phyloP scores from a whole-genome alignment of 2,329 filamentous ascomycete species.

The Trichophyton rubrum region DNA sequence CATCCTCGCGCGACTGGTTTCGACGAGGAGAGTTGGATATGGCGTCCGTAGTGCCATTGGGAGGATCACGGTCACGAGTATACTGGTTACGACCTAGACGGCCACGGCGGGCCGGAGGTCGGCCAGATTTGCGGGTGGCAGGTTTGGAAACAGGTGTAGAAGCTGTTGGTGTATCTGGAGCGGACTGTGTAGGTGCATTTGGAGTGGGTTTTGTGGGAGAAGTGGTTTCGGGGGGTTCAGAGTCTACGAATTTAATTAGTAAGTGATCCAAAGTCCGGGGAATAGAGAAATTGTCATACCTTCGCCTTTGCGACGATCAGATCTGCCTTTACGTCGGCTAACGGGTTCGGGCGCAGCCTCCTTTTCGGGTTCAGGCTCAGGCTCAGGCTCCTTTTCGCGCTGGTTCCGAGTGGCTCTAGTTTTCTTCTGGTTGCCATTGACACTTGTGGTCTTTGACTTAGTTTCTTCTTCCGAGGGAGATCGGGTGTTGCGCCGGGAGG shows the following conservation, averaged over 20 bases:
- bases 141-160: conserved; percentile 26
- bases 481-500: conserved; percentile 33
- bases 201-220: conserved; percentile 37
- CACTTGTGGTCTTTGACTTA: conserved; percentile 25
- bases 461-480: conserved; percentile 55
- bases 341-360: conserved; percentile 58
- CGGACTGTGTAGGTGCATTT: conserved; percentile 30
- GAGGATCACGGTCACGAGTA: conserved; percentile 59
- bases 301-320: conserved; percentile 68
- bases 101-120: conserved; percentile 53
- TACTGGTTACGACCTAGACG: conserved; percentile 68
- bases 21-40: conserved; percentile 29
- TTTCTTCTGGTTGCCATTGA: conserved; percentile 42
- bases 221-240: conserved; percentile 56
- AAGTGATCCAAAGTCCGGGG: background rate
- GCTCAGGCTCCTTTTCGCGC: conserved; percentile 37
- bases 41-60: conserved; percentile 35
- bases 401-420: conserved; percentile 45
- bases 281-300: conserved; percentile 40
- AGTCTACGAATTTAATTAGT: conserved; percentile 36
- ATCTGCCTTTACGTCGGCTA: conserved; percentile 67
- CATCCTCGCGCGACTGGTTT: conserved; percentile 29
- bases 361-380: conserved; percentile 57
- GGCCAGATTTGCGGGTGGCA: conserved; percentile 48
- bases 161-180: conserved; percentile 30